Percentiles rank a stretch among this genome's conserved stretches.
phyloP scores from a whole-genome alignment of 768 basidiomycete species.

The Kwoniella sp. region DNA sequence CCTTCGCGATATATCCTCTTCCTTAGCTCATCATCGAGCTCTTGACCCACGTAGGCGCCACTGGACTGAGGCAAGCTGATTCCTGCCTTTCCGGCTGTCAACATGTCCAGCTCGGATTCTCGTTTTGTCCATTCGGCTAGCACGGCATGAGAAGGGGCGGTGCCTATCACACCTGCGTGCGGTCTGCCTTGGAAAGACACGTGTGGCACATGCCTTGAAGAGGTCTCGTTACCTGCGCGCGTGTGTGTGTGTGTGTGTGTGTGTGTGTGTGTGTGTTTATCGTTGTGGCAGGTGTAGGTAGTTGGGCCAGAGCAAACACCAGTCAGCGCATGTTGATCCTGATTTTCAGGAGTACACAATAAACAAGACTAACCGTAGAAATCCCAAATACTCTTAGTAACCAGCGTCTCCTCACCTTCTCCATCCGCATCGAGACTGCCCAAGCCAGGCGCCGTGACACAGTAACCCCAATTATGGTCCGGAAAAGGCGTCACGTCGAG shows the following conservation, averaged over 20 bases:
- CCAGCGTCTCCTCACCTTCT: conserved; percentile 61
- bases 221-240: conserved; percentile 65
- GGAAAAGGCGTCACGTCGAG: conserved; percentile 59
- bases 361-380: conserved; percentile 58
- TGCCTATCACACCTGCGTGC: conserved; percentile 72
- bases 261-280: background rate
- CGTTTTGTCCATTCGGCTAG: conserved; percentile 75
- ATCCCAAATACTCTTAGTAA: conserved; percentile 81
- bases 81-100: conserved; percentile 9
- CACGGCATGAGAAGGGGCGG: conserved; percentile 72
- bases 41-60: conserved; percentile 73
- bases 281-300: no score
- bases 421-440: conserved; percentile 58
- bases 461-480: conserved; percentile 67
- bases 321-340: background rate
- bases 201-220: conserved; percentile 75
- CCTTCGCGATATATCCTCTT: conserved; percentile 68
- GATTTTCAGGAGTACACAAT: no score
- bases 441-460: conserved; percentile 65
- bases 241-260: background rate
- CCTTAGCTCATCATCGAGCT: conserved; percentile 60
- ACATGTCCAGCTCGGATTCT: conserved; percentile 65
- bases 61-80: conserved; percentile 63
- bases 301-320: no score
- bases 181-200: conserved; percentile 77